phyloP scores from a whole-genome alignment of 768 basidiomycete genomes.

The Inosperma sp. region DNA sequence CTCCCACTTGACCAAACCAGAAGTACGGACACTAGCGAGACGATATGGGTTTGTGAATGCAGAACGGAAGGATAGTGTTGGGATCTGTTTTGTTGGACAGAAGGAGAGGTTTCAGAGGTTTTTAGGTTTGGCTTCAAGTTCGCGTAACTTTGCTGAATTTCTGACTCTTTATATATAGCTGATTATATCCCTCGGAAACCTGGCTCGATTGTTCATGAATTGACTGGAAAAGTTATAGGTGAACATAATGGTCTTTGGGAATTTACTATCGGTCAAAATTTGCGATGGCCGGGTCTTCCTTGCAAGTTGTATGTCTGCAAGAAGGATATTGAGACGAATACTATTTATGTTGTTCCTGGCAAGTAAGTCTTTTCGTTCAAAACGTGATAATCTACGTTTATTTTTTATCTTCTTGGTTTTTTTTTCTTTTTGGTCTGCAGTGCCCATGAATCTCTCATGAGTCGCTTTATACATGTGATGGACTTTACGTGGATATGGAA shows the following conservation, averaged over 20 bases:
- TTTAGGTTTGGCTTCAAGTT: slow-evolving; percentile 45
- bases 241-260: slow-evolving; percentile 75
- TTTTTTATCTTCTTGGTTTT: neutral
- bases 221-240: slow-evolving; percentile 50
- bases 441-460: slow-evolving; percentile 55
- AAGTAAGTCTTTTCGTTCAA: slow-evolving; percentile 46
- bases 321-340: slow-evolving; percentile 62
- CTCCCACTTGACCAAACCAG: slow-evolving; percentile 55
- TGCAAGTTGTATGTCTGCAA: slow-evolving; percentile 65
- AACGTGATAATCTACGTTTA: too few relatives aligned
- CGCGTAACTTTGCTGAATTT: neutral
- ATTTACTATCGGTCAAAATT: slow-evolving; percentile 82
- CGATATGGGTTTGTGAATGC: slow-evolving; percentile 65
- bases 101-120: slow-evolving; percentile 68
- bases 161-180: slow-evolving; percentile 39
- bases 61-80: slow-evolving; percentile 81
- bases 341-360: slow-evolving; percentile 73
- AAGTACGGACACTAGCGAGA: slow-evolving; percentile 70
- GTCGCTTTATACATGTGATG: slow-evolving; percentile 33
- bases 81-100: slow-evolving; percentile 91
- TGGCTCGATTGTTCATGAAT: slow-evolving; percentile 61
- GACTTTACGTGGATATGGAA: slow-evolving; percentile 79
- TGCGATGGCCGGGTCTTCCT: slow-evolving; percentile 57
- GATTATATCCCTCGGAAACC: slow-evolving; percentile 69
- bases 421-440: slow-evolving; percentile 29